These are phyloP conservation scores for Xylaria sp. DNA, from an alignment of 2,329 filamentous ascomycete species.

Conservation along the genomic window DNA sequence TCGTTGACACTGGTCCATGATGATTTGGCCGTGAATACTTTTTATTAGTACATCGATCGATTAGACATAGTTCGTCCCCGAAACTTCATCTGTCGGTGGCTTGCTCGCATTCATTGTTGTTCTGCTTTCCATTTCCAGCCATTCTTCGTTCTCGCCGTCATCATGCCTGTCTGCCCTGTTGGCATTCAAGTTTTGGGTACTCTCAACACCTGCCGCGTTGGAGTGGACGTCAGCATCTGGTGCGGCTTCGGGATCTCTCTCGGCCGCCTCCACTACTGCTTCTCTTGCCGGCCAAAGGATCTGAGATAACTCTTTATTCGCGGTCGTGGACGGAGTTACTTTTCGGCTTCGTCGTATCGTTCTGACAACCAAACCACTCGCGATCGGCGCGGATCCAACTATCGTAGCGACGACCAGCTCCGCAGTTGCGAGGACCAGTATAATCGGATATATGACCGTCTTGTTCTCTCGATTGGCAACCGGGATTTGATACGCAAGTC, in stretches of 20 bases:
- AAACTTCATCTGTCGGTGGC: neutral
- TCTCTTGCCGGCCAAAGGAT: slow-evolving; percentile 19
- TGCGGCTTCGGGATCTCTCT: neutral
- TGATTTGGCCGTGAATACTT: too few species aligned
- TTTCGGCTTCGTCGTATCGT: slow-evolving; percentile 11
- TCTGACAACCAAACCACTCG: slow-evolving; percentile 18
- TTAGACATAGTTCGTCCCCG: slow-evolving; percentile 2
- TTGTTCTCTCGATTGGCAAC: slow-evolving; percentile 17
- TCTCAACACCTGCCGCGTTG: neutral
- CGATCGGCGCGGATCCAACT: slow-evolving; percentile 23
- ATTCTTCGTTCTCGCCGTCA: slow-evolving; percentile 4
- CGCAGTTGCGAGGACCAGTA: slow-evolving; percentile 22
- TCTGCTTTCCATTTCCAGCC: slow-evolving; percentile 3
- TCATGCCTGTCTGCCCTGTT: neutral
- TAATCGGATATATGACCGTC: slow-evolving; percentile 25
- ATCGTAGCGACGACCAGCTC: slow-evolving; percentile 26
- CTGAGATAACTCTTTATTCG: slow-evolving; percentile 13
- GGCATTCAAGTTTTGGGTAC: slow-evolving; percentile 4
- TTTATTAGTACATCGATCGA: neutral
- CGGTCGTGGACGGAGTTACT: neutral
- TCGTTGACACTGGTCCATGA: too few species aligned
- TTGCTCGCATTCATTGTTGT: slow-evolving; percentile 1
- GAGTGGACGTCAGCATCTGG: slow-evolving; percentile 2
- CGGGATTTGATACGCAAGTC: slow-evolving; percentile 24
- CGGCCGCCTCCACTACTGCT: neutral